A percentile compares a stretch with the other conserved stretches of the same genome.
phyloP scores from a whole-genome alignment of 225 moss, liverwort and hornwort species.

The Pleurozium schreberi region DNA sequence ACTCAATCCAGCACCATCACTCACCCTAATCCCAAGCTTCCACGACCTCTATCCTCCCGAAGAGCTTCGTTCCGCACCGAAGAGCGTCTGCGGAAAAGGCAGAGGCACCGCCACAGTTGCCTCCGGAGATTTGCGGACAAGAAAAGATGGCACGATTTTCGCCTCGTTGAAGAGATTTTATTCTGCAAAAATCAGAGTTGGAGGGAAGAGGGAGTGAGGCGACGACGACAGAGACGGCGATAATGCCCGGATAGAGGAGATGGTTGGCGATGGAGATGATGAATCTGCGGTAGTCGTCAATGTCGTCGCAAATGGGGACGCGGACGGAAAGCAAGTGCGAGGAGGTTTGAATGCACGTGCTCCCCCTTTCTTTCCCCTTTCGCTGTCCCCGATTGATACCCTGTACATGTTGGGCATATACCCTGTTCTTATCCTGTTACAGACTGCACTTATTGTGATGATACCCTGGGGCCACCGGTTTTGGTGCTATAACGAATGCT shows the following conservation, averaged over 20 bases:
- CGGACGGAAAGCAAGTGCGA: background rate
- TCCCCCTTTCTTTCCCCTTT: background rate
- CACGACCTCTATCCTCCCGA: background rate
- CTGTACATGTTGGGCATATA: accelerated
- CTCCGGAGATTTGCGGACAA: background rate
- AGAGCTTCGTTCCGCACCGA: background rate
- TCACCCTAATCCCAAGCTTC: constrained; percentile 6
- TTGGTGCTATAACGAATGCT: background rate
- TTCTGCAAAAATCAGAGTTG: background rate
- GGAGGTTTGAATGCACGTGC: constrained; percentile 22
- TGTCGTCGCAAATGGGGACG: background rate
- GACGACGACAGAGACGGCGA: background rate
- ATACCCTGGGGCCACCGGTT: background rate
- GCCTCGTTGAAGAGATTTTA: background rate
- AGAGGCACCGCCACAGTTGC: background rate
- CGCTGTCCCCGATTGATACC: background rate
- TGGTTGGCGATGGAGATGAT: background rate
- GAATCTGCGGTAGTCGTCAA: constrained; percentile 1
- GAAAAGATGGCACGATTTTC: background rate
- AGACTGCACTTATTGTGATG: too few relatives aligned
- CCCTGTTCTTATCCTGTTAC: background rate
- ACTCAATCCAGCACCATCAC: background rate
- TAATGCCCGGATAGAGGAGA: background rate
- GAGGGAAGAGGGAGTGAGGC: background rate
- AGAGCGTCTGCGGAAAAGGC: background rate